Base-by-base conservation (phyloP, 2,329 filamentous ascomycete genomes). In the Colletotrichum sp. region DNA sequence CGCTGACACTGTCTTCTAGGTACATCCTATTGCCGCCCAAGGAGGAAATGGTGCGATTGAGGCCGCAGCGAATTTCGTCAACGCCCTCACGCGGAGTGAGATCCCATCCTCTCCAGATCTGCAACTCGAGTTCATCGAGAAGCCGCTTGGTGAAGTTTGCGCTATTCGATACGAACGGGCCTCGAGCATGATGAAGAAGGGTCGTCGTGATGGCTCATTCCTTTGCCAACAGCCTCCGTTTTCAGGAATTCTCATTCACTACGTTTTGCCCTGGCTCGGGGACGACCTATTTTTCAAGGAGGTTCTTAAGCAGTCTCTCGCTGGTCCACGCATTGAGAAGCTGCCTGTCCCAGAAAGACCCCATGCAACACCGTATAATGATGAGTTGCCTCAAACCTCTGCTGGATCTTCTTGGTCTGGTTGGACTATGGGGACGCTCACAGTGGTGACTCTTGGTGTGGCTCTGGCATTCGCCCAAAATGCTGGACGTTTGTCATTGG, bases 41-140 rank as follows among this genome's bases (percentile, higher is more conserved):
- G 80, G 80, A 18, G 80, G 79, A 30, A 82, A 81, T 21, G 75
- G 76, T 2, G 79, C 79, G 9, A 78, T 81, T 15, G 80, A 82
- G 21, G 78, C 78, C 1, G 77, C 78, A 3, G 79, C 80, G 0
- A 71, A 75, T 2, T 73, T 82, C 2, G 69, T 76, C 8, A 81
- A 81, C 32, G 55, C 71, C 10, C 61, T 77, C 16, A 38, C 24
- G 2, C 26, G 60, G 3, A 65, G 0, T n/a, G n/a, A 21, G 10
- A 21, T 48, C 1, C 43, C 43, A 48, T 48, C 43, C 10, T 21
- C 43, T 48, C 43, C 43, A 21, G 10, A 21, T 0, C 43, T 48
- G n/a, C n/a, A 21, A 12, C 43, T 48, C 43, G n/a, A 13, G 10
- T 21, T 48, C n/a, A 48, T 48, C 43, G 43, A 48, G 0, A 48